phyloP scores from a whole-genome alignment of 2,329 filamentous ascomycete species.

The Penicillium corylophilum region DNA sequence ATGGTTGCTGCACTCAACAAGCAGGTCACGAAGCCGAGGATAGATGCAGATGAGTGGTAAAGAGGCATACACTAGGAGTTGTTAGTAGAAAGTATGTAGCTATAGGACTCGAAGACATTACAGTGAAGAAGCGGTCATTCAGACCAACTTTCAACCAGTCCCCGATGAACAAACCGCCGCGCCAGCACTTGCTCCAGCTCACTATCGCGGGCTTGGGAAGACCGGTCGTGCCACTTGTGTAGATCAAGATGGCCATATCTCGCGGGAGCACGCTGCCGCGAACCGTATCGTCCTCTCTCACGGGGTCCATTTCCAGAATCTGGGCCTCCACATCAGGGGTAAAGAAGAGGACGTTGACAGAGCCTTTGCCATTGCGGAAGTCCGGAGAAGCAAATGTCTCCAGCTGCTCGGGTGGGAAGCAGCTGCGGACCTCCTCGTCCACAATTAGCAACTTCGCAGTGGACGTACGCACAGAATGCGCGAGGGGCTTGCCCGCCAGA shows the following conservation, averaged over 20 bases:
- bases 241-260: constrained; percentile 73
- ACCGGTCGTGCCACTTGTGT: constrained; percentile 82
- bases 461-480: constrained; percentile 71
- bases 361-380: constrained; percentile 45
- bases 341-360: constrained; percentile 62
- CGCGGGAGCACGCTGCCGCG: constrained; percentile 52
- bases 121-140: constrained; percentile 73
- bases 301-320: constrained; percentile 52
- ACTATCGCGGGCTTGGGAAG: constrained; percentile 77
- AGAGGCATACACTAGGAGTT: constrained; percentile 72
- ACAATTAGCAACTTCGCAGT: constrained; percentile 67
- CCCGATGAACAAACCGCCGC: constrained; percentile 54
- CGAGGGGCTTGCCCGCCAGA: constrained; percentile 66
- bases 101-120: constrained; percentile 37
- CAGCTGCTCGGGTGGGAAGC: constrained; percentile 46
- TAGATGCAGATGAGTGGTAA: constrained; percentile 76
- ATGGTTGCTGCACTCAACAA: constrained; percentile 64
- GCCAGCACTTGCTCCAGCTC: constrained; percentile 65
- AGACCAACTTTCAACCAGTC: constrained; percentile 59
- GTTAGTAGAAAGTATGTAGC: background rate
- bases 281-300: constrained; percentile 59
- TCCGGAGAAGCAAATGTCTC: constrained; percentile 40
- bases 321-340: constrained; percentile 58
- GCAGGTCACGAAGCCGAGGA: constrained; percentile 66
- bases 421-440: constrained; percentile 62